Conservation (phyloP, 169 alveolate species). For the Plasmodium chabaudi region DNA sequence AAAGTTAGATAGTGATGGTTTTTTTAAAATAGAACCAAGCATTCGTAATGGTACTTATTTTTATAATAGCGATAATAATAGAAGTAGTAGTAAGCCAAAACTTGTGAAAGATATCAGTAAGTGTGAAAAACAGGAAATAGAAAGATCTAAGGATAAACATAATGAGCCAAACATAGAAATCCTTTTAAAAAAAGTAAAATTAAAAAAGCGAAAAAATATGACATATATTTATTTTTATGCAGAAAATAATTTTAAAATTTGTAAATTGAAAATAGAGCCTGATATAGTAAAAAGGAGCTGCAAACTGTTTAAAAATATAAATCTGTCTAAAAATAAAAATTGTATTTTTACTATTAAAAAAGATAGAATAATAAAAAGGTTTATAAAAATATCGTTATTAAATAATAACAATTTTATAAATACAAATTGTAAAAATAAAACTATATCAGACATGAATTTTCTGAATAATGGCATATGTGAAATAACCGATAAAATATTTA, state of each 20-base stretch:
- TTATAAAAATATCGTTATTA: background rate
- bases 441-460: too few relatives aligned
- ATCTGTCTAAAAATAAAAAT: background rate
- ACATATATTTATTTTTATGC: slow-evolving; percentile 20
- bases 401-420: background rate
- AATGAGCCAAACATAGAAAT: background rate
- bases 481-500: background rate
- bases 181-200: slow-evolving; percentile 18
- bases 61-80: too few relatives aligned
- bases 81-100: background rate
- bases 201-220: slow-evolving; percentile 19
- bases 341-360: slow-evolving; percentile 5
- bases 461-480: too few relatives aligned
- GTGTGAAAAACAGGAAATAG: background rate
- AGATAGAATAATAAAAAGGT: slow-evolving; percentile 23
- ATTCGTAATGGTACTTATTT: too few relatives aligned
- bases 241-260: slow-evolving; percentile 10
- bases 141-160: background rate
- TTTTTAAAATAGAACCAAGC: too few relatives aligned
- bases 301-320: slow-evolving; percentile 26
- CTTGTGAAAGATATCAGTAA: background rate
- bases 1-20: too few relatives aligned
- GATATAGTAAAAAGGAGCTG: slow-evolving; percentile 22
- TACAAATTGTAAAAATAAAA: too few relatives aligned
- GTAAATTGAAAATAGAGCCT: slow-evolving; percentile 18